These are phyloP conservation scores for Yamadazyma insecticola DNA, from an alignment of 805 yeast species.

Conservation along the genomic window DNA sequence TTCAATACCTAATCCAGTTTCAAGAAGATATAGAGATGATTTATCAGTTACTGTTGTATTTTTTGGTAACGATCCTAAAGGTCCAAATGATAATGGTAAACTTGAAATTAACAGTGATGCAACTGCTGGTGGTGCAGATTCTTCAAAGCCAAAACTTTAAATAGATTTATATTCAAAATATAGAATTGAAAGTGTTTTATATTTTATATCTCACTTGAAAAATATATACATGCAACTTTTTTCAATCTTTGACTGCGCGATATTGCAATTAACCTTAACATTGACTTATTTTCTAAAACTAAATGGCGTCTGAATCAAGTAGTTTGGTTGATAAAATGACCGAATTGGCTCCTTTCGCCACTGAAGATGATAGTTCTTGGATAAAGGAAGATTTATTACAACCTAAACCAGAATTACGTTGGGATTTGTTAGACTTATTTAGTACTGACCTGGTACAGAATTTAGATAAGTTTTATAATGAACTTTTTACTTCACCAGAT, in stretches of 20 bases:
- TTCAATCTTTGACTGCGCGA: no score
- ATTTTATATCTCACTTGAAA: no score
- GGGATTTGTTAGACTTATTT: slow-evolving; percentile 67
- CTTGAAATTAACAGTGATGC: slow-evolving; percentile 54
- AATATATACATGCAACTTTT: no score
- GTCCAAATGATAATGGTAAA: slow-evolving; percentile 41
- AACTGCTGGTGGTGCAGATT: slow-evolving; percentile 51
- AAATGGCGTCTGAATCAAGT: no score
- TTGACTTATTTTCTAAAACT: no score
- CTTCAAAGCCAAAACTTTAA: slow-evolving; percentile 45
- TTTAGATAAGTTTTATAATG: slow-evolving; percentile 31
- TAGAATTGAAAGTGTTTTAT: no score
- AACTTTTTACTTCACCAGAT: slow-evolving; percentile 55
- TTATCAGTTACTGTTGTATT: slow-evolving; percentile 93
- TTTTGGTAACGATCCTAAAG: slow-evolving; percentile 61
- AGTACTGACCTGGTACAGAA: slow-evolving; percentile 40
- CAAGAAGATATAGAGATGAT: slow-evolving; percentile 92
- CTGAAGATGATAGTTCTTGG: no score
- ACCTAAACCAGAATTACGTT: slow-evolving; percentile 59
- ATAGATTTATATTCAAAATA: no score
- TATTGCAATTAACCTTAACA: no score
- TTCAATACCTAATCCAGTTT: slow-evolving; percentile 85
- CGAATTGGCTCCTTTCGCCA: no score
- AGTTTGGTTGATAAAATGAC: no score
- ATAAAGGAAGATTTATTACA: slow-evolving; percentile 52